Percentiles rank a stretch among this genome's conserved stretches.
These are phyloP conservation scores for Fragaria nilgerrensis DNA, from an alignment of 306 rosid genomes.

Conservation along the genomic window DNA sequence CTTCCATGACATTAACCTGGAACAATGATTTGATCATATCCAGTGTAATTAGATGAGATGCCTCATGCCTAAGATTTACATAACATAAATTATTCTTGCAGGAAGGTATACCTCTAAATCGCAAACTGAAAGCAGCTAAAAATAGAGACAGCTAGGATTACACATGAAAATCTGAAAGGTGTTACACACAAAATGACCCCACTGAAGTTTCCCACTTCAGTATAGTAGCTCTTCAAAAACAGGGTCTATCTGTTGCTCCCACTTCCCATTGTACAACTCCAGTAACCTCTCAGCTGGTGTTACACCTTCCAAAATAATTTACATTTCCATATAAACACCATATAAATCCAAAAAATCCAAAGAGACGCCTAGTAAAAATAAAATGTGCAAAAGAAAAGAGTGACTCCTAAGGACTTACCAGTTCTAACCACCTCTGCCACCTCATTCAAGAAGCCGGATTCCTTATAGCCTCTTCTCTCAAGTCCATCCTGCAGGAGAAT, in stretches of 20 bases:
- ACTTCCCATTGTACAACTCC: slow-evolving; percentile 75
- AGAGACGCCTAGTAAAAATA: neutral
- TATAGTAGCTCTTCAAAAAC: slow-evolving; percentile 90
- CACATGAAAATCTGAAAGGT: slow-evolving; percentile 26
- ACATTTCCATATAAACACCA: neutral
- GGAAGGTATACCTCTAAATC: slow-evolving; percentile 13
- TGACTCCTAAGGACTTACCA: slow-evolving; percentile 44
- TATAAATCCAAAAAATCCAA: neutral
- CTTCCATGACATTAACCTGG: neutral
- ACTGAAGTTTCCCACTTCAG: slow-evolving; percentile 44
- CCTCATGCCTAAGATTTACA: slow-evolving; percentile 35
- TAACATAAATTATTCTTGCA: slow-evolving; percentile 31
- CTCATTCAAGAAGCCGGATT: slow-evolving; percentile 85
- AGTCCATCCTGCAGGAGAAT: slow-evolving; percentile 68
- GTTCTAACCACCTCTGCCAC: slow-evolving; percentile 87
- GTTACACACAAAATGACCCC: slow-evolving; percentile 29
- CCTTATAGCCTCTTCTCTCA: slow-evolving; percentile 95
- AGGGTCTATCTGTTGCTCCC: slow-evolving; percentile 81
- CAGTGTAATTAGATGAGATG: slow-evolving; percentile 18
- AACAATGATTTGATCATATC: slow-evolving; percentile 7
- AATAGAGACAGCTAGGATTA: slow-evolving; percentile 27
- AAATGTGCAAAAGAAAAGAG: neutral
- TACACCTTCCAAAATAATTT: slow-evolving; percentile 51
- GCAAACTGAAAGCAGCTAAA: slow-evolving; percentile 26
- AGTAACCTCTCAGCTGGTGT: slow-evolving; percentile 92